Evolutionary conservation across 305 asterid species (phyloP).

Genomic region (Fraxinus latifolia): DNA sequence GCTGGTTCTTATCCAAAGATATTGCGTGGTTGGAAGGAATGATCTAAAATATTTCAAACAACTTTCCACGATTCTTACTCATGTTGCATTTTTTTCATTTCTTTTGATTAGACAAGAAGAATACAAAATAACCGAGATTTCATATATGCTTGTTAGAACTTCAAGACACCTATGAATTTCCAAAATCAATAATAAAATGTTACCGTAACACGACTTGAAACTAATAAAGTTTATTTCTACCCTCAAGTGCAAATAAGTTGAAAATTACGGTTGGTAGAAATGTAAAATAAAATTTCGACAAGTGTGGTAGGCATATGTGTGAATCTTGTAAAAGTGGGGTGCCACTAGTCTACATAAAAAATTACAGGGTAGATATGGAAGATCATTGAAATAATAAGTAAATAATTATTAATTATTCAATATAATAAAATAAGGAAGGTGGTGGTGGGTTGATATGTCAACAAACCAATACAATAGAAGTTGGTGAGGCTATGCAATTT

Average conservation of each 20-base stretch:
- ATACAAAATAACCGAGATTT: neutral
- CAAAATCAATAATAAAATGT: neutral
- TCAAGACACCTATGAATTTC: neutral
- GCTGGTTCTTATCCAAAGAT: neutral
- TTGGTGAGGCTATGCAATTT: conserved; percentile 32
- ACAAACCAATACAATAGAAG: conserved; percentile 30
- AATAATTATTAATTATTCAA: neutral
- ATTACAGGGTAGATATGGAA: neutral
- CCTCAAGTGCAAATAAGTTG: neutral
- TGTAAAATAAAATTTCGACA: neutral
- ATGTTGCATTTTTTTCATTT: neutral
- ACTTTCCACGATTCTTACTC: neutral
- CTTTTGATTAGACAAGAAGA: neutral
- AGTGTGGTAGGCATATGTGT: neutral
- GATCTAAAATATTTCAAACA: neutral
- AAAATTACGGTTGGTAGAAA: neutral
- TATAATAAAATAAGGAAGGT: conserved; percentile 10
- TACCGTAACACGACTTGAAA: neutral
- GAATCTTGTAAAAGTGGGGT: neutral
- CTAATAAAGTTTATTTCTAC: neutral
- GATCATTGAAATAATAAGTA: conserved; percentile 10
- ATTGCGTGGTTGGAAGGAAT: neutral
- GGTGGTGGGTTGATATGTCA: conserved; percentile 39
- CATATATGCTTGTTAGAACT: neutral
- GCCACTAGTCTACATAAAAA: neutral